Percentiles rank a stretch among this genome's conserved stretches.
Conservation (phyloP, 106 monocot genomes). For the Hemerocallis citrina region DNA sequence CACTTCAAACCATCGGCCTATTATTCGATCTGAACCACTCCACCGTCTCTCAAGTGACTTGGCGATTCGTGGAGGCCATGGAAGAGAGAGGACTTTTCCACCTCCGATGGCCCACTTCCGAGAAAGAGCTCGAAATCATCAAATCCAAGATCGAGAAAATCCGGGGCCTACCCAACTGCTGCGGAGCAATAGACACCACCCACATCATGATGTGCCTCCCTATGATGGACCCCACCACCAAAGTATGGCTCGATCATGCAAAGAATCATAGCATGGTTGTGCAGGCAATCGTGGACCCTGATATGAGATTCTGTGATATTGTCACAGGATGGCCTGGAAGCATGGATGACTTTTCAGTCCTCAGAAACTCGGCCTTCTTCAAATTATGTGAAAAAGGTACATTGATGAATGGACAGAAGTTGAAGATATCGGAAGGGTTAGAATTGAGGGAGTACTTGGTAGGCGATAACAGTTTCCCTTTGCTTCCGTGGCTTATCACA, state of each 20-base stretch:
- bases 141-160: conserved; percentile 58
- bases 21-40: conserved; percentile 55
- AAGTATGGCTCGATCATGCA: conserved; percentile 53
- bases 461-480: conserved; percentile 58
- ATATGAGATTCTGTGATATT: conserved; percentile 57
- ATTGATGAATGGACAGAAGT: conserved; percentile 38
- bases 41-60: conserved; percentile 61
- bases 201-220: conserved; percentile 71
- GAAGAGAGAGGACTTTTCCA: conserved; percentile 57
- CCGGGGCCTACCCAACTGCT: conserved; percentile 61
- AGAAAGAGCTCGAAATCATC: conserved; percentile 28
- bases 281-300: conserved; percentile 48
- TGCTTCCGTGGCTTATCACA: conserved; percentile 80
- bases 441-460: conserved; percentile 71
- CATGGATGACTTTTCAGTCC: conserved; percentile 48
- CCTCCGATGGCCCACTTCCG: conserved; percentile 48
- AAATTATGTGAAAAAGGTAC: conserved; percentile 59
- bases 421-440: conserved; percentile 20
- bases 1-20: conserved; percentile 38
- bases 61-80: conserved; percentile 65
- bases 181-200: conserved; percentile 64
- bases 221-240: conserved; percentile 36
- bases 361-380: conserved; percentile 66
- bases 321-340: conserved; percentile 94
- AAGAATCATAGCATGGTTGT: conserved; percentile 71